Base-by-base conservation (phyloP, 1,284 basidiomycete species). In the Fomitopsis betulina region DNA sequence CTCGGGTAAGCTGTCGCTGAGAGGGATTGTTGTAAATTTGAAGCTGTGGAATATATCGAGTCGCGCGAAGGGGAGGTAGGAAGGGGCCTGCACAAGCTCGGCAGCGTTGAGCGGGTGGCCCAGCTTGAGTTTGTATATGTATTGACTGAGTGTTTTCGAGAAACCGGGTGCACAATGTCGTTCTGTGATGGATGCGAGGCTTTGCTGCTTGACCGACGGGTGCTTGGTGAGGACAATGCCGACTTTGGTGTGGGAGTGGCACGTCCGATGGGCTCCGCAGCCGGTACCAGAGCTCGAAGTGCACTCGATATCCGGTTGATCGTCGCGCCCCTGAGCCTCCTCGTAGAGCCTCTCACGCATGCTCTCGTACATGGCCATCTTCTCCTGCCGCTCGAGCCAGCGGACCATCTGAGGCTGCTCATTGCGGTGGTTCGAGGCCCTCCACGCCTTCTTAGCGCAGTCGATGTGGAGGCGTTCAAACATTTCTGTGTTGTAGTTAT, bases 391-490 rank as follows among this genome's bases (percentile, higher is more conserved):
- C 17, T 42, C n/a, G 8, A 73, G 55, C 70, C 70, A 72, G 1
- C 21, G 40, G 7, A 64, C 62, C 71, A 73, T 72, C 19, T 71
- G 66, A 0, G 52, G 49, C 5, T 61, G 53, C 33, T 68, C 64
- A 27, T 73, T 65, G 0, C 56, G 25, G 4, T 60, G 56, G 56
- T 71, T 72, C 12, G 57, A 63, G 0, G 68, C 68, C 5, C 60
- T 54, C 53, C 68, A 73, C 0, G 60, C 68, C 1, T 65, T 54
- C 55, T 73, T 73, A 1, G 68, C 64, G 50, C 60, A 66, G 58
- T 70, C 64, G 27, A 71, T 72, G 47, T 72, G 70, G 1, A 73
- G 63, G 0, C 0, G n/a, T n/a, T n/a, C n/a, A n/a, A n/a, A n/a
- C n/a, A 56, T 39, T 49, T 73, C 70, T 0, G 69, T 72, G 51